Evolutionary conservation across 495 filamentous ascomycete genomes (phyloP), one percentile per base, ranked within the genome.

Genomic region (Aspergillus homomorphus): DNA sequence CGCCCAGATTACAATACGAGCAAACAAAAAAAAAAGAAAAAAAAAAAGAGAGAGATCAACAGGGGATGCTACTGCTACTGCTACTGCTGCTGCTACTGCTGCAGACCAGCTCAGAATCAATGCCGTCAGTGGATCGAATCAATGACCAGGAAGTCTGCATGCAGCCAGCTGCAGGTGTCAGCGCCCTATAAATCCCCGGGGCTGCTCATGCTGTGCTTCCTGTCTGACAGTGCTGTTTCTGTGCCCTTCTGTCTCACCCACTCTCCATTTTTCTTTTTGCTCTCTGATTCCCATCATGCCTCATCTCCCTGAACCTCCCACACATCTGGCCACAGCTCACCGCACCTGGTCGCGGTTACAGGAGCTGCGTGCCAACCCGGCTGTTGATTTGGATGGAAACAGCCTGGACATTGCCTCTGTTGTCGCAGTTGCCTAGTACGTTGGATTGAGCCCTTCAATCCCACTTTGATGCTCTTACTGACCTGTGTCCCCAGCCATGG

Each of bases 361-460:
- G 49, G 24, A 48, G 0, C 38, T 65, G 21, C 44, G 54, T 14
- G 53, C 18, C 18, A 26, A 58, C 21, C 55, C 57, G 18, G 38
- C 56, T 30, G 46, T 65, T 12, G 51, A 62, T 45, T 16, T 65
- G 44, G 59, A 65, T 51, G 63, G 63, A 21, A 57, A 55, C 5
- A 60, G 49, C 21, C 53, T 65, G 20, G 63, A 65, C 33, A 62
- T 65, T 46, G 57, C 63, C 24, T 42, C 53, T 1, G 63, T 65
- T 30, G 59, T 62, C 21, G 63, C 63, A 2, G 57, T 65, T 12
- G 63, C 63, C 26, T 53, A 49, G 63, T 65, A 45, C 42, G 59
- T 51, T 5, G 10, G 23, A 15, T 3, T 18, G 9, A 18, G 38
- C 51, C 6, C 18, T 16, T 10, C 15, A 33, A 41, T 38, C 43